A percentile compares a stretch with the other conserved stretches of the same genome.
Conservation (phyloP, 352 stramenopile species). For the Globisporangium camurandrum region DNA sequence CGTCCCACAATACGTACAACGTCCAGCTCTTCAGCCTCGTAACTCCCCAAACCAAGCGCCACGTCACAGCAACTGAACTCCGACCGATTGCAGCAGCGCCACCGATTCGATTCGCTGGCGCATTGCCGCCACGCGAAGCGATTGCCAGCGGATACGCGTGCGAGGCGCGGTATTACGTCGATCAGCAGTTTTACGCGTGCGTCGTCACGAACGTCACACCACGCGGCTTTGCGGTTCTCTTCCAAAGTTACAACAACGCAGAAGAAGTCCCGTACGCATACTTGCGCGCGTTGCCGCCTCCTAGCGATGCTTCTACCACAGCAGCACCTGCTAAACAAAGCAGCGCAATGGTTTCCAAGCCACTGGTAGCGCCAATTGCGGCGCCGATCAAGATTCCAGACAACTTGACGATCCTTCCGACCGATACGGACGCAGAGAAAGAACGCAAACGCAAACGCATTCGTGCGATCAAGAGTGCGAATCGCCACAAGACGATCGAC, state of each 20-base stretch:
- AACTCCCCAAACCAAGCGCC: slow-evolving; percentile 45
- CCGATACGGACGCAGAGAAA: slow-evolving; percentile 79
- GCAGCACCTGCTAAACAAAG: no score
- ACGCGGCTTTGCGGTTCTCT: slow-evolving; percentile 80
- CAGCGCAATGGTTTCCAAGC: slow-evolving; percentile 5
- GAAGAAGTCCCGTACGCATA: slow-evolving; percentile 90
- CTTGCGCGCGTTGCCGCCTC: slow-evolving; percentile 26
- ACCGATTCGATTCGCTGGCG: slow-evolving; percentile 17
- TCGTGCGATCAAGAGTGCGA: slow-evolving; percentile 81
- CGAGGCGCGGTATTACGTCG: slow-evolving; percentile 75
- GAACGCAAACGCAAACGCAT: slow-evolving; percentile 79
- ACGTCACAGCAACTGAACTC: slow-evolving; percentile 32
- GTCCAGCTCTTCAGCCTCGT: slow-evolving; percentile 76
- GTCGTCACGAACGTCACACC: slow-evolving; percentile 54
- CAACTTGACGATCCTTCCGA: slow-evolving; percentile 75
- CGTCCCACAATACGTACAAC: slow-evolving; percentile 46
- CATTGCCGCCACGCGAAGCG: slow-evolving; percentile 25
- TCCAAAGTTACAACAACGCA: slow-evolving; percentile 84
- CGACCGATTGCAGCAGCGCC: slow-evolving; percentile 21
- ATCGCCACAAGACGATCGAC: slow-evolving; percentile 81
- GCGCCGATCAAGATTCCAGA: slow-evolving; percentile 84
- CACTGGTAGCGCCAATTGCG: slow-evolving; percentile 41
- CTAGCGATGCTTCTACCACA: no score
- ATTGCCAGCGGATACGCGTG: slow-evolving; percentile 60
- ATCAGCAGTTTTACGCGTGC: slow-evolving; percentile 68